Conservation (phyloP, 306 rosid species). For the Cicer arietinum region DNA sequence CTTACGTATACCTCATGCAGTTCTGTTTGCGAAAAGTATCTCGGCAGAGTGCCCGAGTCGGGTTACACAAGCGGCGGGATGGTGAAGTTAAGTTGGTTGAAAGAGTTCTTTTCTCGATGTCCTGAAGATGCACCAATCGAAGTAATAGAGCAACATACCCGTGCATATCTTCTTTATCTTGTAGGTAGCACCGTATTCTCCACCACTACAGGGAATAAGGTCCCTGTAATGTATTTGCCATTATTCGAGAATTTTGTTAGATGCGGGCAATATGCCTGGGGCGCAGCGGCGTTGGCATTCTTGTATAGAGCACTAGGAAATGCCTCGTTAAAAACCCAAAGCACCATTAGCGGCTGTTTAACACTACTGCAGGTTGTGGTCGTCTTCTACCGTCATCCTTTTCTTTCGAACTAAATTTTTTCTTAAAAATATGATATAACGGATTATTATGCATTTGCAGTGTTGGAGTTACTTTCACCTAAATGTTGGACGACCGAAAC, state of each 20-base stretch:
- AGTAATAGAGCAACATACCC: conserved; percentile 83
- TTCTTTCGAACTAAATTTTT: conserved; percentile 2
- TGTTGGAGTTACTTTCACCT: conserved; percentile 99
- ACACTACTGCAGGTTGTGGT: conserved; percentile 83
- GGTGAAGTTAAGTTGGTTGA: conserved; percentile 99
- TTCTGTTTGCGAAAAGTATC: conserved; percentile 84
- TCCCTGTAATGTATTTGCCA: conserved; percentile 99
- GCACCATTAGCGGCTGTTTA: conserved; percentile 98
- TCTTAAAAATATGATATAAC: neutral
- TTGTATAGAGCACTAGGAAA: conserved; percentile 96
- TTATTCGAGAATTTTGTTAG: conserved; percentile 80
- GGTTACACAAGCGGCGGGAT: conserved; percentile 98
- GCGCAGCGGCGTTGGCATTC: conserved; percentile 87
- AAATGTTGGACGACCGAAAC: conserved; percentile 95
- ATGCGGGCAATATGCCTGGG: conserved; percentile 95
- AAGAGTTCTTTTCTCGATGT: conserved; percentile 86
- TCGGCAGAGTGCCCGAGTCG: conserved; percentile 80
- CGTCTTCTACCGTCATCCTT: conserved; percentile 3
- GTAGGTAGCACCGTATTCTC: conserved; percentile 98
- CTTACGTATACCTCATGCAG: conserved; percentile 83
- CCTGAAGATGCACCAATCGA: conserved; percentile 81
- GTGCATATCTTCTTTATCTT: conserved; percentile 97
- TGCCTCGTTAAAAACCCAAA: conserved; percentile 94
- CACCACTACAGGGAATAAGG: conserved; percentile 98
- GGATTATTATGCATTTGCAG: conserved; percentile 54